Base-by-base conservation (phyloP, 1,284 basidiomycete species). In the Earliella scabrosa region DNA sequence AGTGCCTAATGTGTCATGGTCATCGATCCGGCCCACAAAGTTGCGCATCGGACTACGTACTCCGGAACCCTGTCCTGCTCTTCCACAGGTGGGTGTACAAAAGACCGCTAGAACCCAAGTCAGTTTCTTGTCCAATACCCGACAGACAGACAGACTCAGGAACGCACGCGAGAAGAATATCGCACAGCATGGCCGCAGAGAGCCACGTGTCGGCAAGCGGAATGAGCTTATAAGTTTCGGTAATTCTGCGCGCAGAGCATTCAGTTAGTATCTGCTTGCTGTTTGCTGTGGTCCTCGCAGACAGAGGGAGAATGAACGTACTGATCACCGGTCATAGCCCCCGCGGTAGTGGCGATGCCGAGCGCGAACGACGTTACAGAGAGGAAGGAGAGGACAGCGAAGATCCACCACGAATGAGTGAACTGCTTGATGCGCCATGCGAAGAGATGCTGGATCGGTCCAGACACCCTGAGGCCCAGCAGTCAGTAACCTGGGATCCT, bases 401-500 rank as follows among this genome's bases (percentile, higher is more conserved):
- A 58, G 32, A 56, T 27, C 14, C 10, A 18, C 47, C 48, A 47
- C 21, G 44, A 44, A n/a, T 54, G 51, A 7, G 56, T 57, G 52
- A 60, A 56, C 45, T 51, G 49, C 49, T 58, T 58, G 32, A 60
- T 58, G 39, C 59, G 54, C 54, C 56, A 60, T 11, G 55, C 55
- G 43, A 60, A 53, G 32, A 60, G 47, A 11, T 54, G 51, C 52
- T 60, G 59, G 21, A 58, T 54, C 13, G 59, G 59, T 32, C 39
- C 35, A 4, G 56, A 54, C 2, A 50, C 45, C 10, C 49, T 51
- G 20, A 4, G 6, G 8, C 35, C 14, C 8, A 9, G n/a, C n/a
- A n/a, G n/a, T n/a, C n/a, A n/a, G n/a, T n/a, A n/a, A n/a, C n/a
- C n/a, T n/a, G n/a, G n/a, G n/a, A n/a, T n/a, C n/a, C n/a, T n/a